These are phyloP conservation scores for Saraca asoca DNA, from an alignment of 331 rosid species.

Conservation along the genomic window DNA sequence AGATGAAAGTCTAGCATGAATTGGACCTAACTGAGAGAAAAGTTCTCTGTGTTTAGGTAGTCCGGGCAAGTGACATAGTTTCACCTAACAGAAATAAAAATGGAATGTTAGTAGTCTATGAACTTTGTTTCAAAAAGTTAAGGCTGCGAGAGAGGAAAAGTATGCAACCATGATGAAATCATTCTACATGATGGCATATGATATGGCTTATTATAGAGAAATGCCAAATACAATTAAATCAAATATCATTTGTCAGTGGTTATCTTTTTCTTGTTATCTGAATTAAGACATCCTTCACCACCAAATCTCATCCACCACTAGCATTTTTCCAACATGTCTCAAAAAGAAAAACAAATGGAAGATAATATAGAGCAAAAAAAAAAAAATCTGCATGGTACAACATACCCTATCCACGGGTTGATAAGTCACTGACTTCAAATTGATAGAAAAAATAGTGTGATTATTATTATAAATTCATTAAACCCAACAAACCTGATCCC, in stretches of 20 bases:
- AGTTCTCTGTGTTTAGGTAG: constrained; percentile 78
- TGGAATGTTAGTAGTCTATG: background rate
- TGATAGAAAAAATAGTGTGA: background rate
- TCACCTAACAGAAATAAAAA: constrained; percentile 57
- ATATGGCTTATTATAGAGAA: background rate
- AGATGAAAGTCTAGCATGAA: constrained; percentile 64
- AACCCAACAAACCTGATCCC: constrained; percentile 65
- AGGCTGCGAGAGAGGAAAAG: background rate
- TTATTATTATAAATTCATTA: constrained; percentile 16
- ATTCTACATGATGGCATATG: constrained; percentile 1
- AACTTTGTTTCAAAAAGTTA: background rate
- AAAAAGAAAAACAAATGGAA: too few relatives aligned
- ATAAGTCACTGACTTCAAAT: too few relatives aligned
- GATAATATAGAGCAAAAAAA: too few relatives aligned
- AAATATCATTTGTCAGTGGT: too few relatives aligned
- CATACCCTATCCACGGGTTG: too few relatives aligned
- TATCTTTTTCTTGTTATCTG: too few relatives aligned
- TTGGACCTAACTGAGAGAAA: constrained; percentile 57
- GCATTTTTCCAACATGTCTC: too few relatives aligned
- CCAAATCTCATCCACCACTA: too few relatives aligned
- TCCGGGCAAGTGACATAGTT: constrained; percentile 62
- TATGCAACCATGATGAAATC: background rate
- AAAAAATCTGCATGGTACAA: too few relatives aligned
- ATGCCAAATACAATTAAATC: background rate
- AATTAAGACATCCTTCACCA: too few relatives aligned